Conservation (phyloP, 1,284 basidiomycete genomes). For the Ganoderma meredithae region DNA sequence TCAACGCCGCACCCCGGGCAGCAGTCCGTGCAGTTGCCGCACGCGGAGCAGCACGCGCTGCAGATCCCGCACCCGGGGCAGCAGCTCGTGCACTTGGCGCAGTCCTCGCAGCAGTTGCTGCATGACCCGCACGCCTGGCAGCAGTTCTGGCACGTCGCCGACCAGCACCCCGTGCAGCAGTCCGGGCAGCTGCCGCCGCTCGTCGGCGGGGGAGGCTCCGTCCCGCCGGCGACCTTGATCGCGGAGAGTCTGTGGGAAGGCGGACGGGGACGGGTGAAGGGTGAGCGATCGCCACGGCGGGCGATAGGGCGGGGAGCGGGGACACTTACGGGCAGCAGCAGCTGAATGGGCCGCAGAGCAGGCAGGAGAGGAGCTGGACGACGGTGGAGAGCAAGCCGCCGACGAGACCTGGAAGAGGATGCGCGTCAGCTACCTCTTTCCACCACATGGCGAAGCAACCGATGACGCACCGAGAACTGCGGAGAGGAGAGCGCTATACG, state of each 20-base stretch:
- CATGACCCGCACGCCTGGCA: neutral
- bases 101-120: neutral
- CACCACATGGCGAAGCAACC: neutral
- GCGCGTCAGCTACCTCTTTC: neutral
- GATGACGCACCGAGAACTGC: neutral
- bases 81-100: conserved; percentile 1
- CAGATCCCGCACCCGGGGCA: conserved; percentile 2
- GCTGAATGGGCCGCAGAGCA: neutral
- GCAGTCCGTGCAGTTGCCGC: neutral
- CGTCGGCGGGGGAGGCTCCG: neutral
- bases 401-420: neutral
- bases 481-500: neutral
- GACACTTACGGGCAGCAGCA: conserved; percentile 2
- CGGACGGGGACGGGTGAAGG: neutral
- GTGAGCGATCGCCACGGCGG: neutral
- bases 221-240: neutral
- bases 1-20: neutral
- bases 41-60: neutral
- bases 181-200: neutral
- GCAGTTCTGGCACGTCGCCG: neutral
- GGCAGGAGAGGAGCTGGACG: neutral
- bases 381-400: neutral
- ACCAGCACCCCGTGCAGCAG: neutral
- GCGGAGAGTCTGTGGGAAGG: neutral
- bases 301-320: neutral